phyloP scores from a whole-genome alignment of 2,329 filamentous ascomycete genomes.

The Macrophomina tecta region DNA sequence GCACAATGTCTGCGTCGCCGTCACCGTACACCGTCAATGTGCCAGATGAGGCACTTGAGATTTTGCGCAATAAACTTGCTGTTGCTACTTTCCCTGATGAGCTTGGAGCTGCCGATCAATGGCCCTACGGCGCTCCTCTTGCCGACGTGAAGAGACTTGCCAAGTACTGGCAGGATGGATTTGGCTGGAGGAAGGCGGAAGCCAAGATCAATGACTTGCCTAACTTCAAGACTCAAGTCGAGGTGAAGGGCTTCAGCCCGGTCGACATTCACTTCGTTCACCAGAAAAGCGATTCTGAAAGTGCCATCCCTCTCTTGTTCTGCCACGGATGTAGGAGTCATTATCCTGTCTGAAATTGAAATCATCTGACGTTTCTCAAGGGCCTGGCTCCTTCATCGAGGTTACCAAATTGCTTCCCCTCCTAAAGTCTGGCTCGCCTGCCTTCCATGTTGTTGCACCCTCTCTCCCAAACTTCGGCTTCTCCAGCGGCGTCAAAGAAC shows the following conservation, averaged over 20 bases:
- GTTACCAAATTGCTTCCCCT: slow-evolving; percentile 65
- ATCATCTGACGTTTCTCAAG: slow-evolving; percentile 32
- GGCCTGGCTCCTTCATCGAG: slow-evolving; percentile 74
- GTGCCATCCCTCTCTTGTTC: slow-evolving; percentile 70
- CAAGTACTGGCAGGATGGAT: slow-evolving; percentile 61
- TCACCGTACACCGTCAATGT: slow-evolving; percentile 51
- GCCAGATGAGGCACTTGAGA: slow-evolving; percentile 58
- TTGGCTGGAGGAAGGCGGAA: slow-evolving; percentile 68
- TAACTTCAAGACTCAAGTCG: slow-evolving; percentile 62
- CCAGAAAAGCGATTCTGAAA: slow-evolving; percentile 56
- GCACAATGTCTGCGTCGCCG: slow-evolving; percentile 10
- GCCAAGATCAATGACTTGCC: slow-evolving; percentile 64
- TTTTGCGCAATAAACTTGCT: slow-evolving; percentile 63
- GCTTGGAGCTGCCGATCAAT: slow-evolving; percentile 49
- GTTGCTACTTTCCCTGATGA: slow-evolving; percentile 64
- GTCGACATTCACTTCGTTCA: slow-evolving; percentile 71
- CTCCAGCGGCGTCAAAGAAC: slow-evolving; percentile 56
- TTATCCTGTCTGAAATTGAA: neutral
- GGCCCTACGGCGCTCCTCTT: slow-evolving; percentile 67
- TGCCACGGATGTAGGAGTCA: slow-evolving; percentile 63
- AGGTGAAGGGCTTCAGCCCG: slow-evolving; percentile 64
- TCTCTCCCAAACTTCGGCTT: slow-evolving; percentile 65
- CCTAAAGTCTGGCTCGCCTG: slow-evolving; percentile 50
- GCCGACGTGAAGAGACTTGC: slow-evolving; percentile 65
- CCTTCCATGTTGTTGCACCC: slow-evolving; percentile 61